Conservation (phyloP, 495 filamentous ascomycete species). For the Penicillium manginii region DNA sequence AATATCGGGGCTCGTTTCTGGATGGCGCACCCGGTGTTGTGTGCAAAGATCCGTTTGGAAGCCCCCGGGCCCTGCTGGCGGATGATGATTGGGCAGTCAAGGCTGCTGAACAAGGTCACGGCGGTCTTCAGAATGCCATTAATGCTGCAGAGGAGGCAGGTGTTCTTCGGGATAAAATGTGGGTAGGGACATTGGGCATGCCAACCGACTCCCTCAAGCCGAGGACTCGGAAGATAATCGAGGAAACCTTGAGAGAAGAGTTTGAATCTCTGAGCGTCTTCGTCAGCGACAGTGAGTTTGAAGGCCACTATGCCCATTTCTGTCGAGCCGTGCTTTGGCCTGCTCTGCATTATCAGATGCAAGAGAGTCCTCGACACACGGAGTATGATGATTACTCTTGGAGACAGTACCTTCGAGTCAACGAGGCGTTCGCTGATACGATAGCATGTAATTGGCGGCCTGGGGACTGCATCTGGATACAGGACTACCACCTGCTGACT, state of each 20-base stretch:
- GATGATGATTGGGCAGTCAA: constrained; percentile 75
- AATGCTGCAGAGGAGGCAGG: constrained; percentile 67
- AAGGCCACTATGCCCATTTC: constrained; percentile 86
- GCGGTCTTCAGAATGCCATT: constrained; percentile 81
- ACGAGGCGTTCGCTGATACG: constrained; percentile 83
- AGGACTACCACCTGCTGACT: constrained; percentile 87
- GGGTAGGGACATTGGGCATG: constrained; percentile 88
- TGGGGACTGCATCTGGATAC: constrained; percentile 86
- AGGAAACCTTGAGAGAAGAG: constrained; percentile 73
- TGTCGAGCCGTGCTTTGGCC: constrained; percentile 87
- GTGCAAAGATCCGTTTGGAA: constrained; percentile 20
- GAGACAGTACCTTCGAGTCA: constrained; percentile 84
- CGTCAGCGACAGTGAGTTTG: constrained; percentile 80
- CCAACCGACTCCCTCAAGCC: constrained; percentile 78
- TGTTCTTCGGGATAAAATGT: constrained; percentile 65
- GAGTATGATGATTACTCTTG: constrained; percentile 94
- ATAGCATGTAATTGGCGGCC: constrained; percentile 83
- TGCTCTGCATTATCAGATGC: constrained; percentile 92
- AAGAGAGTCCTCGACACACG: constrained; percentile 91
- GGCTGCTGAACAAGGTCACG: constrained; percentile 82
- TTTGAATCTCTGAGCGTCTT: constrained; percentile 79
- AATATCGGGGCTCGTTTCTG: constrained; percentile 10
- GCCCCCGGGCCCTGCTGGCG: constrained; percentile 61
- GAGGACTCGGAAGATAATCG: constrained; percentile 71
- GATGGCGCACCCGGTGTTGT: constrained; percentile 11